phyloP scores from a whole-genome alignment of 2,329 filamentous ascomycete genomes.

The Exophiala calicioides region DNA sequence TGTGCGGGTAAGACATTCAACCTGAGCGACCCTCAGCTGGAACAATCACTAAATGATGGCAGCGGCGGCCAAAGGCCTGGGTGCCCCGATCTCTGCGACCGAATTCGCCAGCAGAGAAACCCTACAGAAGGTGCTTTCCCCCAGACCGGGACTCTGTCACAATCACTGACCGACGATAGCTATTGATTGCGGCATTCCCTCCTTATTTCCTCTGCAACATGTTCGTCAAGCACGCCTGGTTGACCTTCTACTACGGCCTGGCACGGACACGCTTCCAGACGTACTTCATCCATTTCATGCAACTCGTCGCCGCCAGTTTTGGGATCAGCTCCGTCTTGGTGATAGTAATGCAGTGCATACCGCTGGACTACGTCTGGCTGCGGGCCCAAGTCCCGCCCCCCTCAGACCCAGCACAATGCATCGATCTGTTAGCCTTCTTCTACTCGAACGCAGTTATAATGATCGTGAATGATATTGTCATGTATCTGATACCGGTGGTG shows the following conservation, averaged over 20 bases:
- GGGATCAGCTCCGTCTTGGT: slow-evolving; percentile 26
- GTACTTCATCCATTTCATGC: slow-evolving; percentile 26
- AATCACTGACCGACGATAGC: slow-evolving; percentile 13
- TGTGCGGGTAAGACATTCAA: slow-evolving; percentile 20
- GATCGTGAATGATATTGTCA: slow-evolving; percentile 24
- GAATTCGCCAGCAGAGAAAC: slow-evolving; percentile 16
- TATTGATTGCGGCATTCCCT: slow-evolving; percentile 22
- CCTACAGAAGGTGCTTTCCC: slow-evolving; percentile 20
- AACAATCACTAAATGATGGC: slow-evolving; percentile 7
- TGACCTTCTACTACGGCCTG: slow-evolving; percentile 28
- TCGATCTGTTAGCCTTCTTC: slow-evolving; percentile 23
- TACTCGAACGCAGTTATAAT: slow-evolving; percentile 24
- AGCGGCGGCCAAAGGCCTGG: slow-evolving; percentile 26
- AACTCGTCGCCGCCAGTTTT: slow-evolving; percentile 16
- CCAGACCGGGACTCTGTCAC: not conserved
- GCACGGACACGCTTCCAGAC: slow-evolving; percentile 19
- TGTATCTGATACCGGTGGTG: slow-evolving; percentile 24
- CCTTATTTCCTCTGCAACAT: slow-evolving; percentile 29
- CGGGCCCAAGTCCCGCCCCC: not conserved
- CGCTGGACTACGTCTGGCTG: slow-evolving; percentile 16
- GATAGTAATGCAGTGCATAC: slow-evolving; percentile 20
- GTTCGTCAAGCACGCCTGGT: slow-evolving; percentile 29
- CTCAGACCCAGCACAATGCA: slow-evolving; percentile 9
- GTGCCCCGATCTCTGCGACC: slow-evolving; percentile 17
- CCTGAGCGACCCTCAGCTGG: not conserved